Conservation (phyloP, 441 rosid genomes). For the Raphanus hybrid region DNA sequence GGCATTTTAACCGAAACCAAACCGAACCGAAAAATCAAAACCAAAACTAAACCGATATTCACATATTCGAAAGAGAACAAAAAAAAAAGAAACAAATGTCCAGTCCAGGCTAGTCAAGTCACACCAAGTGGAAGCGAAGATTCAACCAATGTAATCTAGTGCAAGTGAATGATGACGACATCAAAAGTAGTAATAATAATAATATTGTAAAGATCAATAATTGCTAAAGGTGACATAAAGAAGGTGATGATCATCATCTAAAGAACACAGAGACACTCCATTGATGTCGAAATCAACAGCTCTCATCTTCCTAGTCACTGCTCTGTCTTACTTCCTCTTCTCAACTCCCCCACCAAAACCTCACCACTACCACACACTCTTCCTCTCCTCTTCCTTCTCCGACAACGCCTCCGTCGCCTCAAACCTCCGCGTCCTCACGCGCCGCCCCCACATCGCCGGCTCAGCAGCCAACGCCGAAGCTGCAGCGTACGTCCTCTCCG, state of each 20-base stretch:
- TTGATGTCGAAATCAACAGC: conserved; percentile 36
- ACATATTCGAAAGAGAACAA: not conserved
- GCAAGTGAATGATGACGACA: no score
- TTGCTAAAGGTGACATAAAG: not conserved
- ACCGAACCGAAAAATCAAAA: not conserved
- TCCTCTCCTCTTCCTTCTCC: conserved; percentile 55
- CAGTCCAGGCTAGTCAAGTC: not conserved
- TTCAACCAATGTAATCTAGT: no score
- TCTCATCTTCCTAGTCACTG: conserved; percentile 26
- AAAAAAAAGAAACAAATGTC: no score
- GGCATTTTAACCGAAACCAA: not conserved
- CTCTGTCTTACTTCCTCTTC: conserved; percentile 48
- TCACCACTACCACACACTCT: conserved; percentile 60
- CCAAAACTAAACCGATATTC: not conserved
- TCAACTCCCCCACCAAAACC: conserved; percentile 48
- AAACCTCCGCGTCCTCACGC: conserved; percentile 75
- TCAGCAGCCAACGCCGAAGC: conserved; percentile 71
- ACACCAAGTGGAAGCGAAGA: no score
- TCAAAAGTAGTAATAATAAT: no score
- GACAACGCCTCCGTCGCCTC: conserved; percentile 66
- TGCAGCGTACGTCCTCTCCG: conserved; percentile 45
- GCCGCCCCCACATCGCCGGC: conserved; percentile 81
- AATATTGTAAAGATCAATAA: not conserved
- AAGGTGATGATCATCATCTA: not conserved
- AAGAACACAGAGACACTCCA: not conserved